Conservation (phyloP, 2,329 filamentous ascomycete species). For the Scedosporium minutisporum region DNA sequence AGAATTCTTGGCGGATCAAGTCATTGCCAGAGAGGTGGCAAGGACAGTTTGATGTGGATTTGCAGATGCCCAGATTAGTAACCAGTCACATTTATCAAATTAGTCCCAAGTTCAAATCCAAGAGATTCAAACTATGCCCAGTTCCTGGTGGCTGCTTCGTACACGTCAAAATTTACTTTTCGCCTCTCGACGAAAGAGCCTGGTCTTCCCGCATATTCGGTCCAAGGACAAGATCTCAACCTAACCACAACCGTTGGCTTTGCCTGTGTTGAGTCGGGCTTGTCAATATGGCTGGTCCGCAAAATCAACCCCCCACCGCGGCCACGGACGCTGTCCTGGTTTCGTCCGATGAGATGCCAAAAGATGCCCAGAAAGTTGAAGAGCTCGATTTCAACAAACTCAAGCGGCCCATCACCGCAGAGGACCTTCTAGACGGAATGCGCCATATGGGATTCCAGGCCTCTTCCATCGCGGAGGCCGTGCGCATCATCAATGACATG, state of each 20-base stretch:
- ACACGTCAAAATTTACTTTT: neutral
- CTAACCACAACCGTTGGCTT: neutral
- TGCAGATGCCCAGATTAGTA: neutral
- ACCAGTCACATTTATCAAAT: neutral
- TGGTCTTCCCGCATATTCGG: neutral
- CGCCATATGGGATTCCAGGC: conserved; percentile 69
- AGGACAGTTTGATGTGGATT: no score
- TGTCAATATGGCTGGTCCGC: conserved; percentile 8
- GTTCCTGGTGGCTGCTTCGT: neutral
- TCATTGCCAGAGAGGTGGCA: neutral
- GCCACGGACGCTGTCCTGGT: conserved; percentile 78
- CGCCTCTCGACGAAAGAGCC: neutral
- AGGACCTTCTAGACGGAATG: conserved; percentile 76
- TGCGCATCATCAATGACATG: conserved; percentile 93
- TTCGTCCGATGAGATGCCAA: conserved; percentile 71
- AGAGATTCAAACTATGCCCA: neutral
- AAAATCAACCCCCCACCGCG: conserved; percentile 41
- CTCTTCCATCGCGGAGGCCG: conserved; percentile 70
- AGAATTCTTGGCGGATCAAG: neutral
- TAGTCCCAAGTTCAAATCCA: neutral
- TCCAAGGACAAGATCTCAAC: neutral
- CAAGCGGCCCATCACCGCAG: conserved; percentile 68
- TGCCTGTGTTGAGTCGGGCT: neutral
- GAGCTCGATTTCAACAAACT: conserved; percentile 89
- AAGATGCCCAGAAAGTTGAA: conserved; percentile 68